Evolutionary conservation across 495 filamentous ascomycete species (phyloP), one percentile per base, ranked within the genome.

Genomic region (Xylaria venustula): DNA sequence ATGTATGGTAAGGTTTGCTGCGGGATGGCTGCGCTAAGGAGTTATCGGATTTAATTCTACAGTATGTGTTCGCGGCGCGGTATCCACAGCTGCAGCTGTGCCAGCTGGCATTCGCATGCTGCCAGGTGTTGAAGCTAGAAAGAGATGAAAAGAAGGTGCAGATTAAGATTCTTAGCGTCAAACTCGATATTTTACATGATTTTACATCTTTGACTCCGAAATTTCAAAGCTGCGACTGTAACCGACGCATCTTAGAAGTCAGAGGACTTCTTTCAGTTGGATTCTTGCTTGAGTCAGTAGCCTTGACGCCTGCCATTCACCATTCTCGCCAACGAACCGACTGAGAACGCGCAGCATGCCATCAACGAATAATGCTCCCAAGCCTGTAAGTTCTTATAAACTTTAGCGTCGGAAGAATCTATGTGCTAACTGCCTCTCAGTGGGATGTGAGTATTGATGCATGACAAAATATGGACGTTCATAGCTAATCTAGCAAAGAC

Each of bases 391-490:
- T 61, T 32, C 23, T 47, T 32, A 46, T 54, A 30, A 36, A 12
- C 12, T 54, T 34, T 1, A 42, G 1, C n/a, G 7, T 22, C 6
- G 22, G 20, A 36, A 25, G 30, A 17, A 36, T n/a, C 1, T 36
- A 45, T 48, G 41, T 44, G 25, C 58, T 61, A 61, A 61, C 8
- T 44, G 28, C 42, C 25, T 61, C 50, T 7, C 32, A 61, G 58
- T 61, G 58, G 58, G 58, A 61, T 54, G 58, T 61, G 23, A 61
- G 58, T 61, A 14, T 51, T 15, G 4, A 17, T 26, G 14, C 8
- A 22, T 12, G 3, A 32, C 1, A 17, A n/a, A 3, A 25, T 5
- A 15, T 45, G 15, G 36, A 9, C 3, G 25, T 41, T 52, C 26
- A 45, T 6, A 46, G 57, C 57, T 60, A 37, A 60, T 5, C 26